Evolutionary conservation across 305 asterid genomes (phyloP).

Genomic region (Fraxinus nigra): DNA sequence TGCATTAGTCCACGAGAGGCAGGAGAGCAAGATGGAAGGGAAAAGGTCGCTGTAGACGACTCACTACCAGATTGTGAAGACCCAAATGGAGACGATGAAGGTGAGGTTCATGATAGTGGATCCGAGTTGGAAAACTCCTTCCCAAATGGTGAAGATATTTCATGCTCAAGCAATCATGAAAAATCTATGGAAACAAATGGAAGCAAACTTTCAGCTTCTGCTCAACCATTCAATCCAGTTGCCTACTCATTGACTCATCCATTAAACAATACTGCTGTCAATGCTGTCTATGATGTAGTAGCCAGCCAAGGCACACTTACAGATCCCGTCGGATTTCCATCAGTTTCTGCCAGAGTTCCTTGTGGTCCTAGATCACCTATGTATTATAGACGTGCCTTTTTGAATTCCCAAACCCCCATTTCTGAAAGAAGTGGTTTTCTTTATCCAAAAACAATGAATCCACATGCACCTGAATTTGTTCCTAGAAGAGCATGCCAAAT

Average conservation of each 20-base stretch:
- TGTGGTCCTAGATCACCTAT: slow-evolving; percentile 93
- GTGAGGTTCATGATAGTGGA: slow-evolving; percentile 42
- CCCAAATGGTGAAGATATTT: slow-evolving; percentile 48
- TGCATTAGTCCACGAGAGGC: slow-evolving; percentile 61
- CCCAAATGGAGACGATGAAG: slow-evolving; percentile 44
- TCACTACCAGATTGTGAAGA: slow-evolving; percentile 42
- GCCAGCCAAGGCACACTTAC: slow-evolving; percentile 57
- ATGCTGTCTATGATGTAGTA: slow-evolving; percentile 63
- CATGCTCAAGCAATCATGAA: slow-evolving; percentile 45
- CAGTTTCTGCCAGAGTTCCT: slow-evolving; percentile 89
- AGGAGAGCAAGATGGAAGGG: slow-evolving; percentile 47
- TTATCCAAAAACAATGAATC: slow-evolving; percentile 73
- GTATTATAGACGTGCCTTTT: slow-evolving; percentile 67
- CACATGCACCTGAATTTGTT: slow-evolving; percentile 92
- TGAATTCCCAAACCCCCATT: slow-evolving; percentile 55
- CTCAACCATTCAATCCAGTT: slow-evolving; percentile 89
- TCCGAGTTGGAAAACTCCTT: slow-evolving; percentile 39
- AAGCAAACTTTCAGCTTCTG: slow-evolving; percentile 95
- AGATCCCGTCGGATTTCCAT: slow-evolving; percentile 72
- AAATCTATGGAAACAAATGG: slow-evolving; percentile 64
- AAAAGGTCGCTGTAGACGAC: slow-evolving; percentile 41
- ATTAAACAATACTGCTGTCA: slow-evolving; percentile 42
- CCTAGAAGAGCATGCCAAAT: slow-evolving; percentile 72
- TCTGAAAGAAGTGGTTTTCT: slow-evolving; percentile 42
- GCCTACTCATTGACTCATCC: slow-evolving; percentile 53